A percentile compares a stretch with the other conserved stretches of the same genome.
Conservation (phyloP, 306 rosid genomes). For the Prinsepia uniflora region DNA sequence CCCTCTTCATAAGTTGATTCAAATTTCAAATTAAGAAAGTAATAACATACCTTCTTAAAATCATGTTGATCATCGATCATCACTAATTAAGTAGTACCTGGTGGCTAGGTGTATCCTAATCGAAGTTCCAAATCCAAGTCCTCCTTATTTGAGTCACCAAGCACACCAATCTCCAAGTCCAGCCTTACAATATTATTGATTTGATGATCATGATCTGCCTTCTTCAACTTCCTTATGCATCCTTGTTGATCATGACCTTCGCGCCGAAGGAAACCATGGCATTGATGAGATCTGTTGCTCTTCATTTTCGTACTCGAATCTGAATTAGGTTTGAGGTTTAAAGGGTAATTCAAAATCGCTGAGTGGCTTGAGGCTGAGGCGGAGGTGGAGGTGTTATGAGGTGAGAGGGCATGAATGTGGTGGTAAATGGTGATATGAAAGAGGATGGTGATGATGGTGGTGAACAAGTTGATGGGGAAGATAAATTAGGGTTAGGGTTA, state of each 20-base stretch:
- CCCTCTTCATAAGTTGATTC: constrained; percentile 11
- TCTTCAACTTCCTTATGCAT: constrained; percentile 36
- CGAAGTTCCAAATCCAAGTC: constrained; percentile 95
- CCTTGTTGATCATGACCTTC: constrained; percentile 20
- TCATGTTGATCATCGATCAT: background rate
- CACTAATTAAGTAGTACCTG: background rate
- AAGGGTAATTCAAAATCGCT: background rate
- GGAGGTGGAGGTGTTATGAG: constrained; percentile 32
- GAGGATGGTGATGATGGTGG: constrained; percentile 30
- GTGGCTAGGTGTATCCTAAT: constrained; percentile 43
- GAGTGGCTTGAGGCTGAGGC: background rate
- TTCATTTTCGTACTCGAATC: background rate
- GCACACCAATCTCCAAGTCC: constrained; percentile 63
- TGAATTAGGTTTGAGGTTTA: background rate
- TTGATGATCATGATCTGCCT: constrained; percentile 16
- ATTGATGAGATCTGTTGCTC: background rate
- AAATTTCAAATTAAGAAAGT: background rate
- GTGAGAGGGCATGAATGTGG: constrained; percentile 34
- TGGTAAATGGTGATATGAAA: constrained; percentile 25
- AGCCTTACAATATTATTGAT: constrained; percentile 35
- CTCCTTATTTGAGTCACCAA: constrained; percentile 33
- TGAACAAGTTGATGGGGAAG: constrained; percentile 22
- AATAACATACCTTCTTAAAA: background rate
- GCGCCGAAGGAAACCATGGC: constrained; percentile 16
- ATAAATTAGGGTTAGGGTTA: constrained; percentile 46